phyloP scores from a whole-genome alignment of 441 rosid species.

The Daphne laureola region DNA sequence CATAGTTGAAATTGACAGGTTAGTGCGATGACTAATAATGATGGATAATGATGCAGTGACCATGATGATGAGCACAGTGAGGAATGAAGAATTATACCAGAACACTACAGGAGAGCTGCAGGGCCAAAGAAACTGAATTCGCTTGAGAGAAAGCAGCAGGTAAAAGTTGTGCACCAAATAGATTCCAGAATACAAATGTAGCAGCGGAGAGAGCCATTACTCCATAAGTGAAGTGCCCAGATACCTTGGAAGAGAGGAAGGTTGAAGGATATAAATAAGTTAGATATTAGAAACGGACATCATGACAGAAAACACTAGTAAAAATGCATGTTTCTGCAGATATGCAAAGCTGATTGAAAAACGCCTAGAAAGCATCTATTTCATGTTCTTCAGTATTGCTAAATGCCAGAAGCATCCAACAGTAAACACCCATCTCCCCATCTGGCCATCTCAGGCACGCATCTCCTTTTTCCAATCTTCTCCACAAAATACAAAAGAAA shows the following conservation, averaged over 20 bases:
- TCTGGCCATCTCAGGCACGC: no score
- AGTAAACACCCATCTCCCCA: no score
- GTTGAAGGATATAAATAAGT: slow-evolving; percentile 3
- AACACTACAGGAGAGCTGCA: slow-evolving; percentile 96
- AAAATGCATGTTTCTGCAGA: no score
- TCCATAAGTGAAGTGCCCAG: slow-evolving; percentile 96
- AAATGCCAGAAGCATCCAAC: no score
- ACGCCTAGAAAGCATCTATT: no score
- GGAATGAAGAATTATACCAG: slow-evolving; percentile 44
- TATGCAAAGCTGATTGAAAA: no score
- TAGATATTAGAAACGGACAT: no score
- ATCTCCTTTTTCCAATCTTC: no score
- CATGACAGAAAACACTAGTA: no score
- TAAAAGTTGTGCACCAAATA: slow-evolving; percentile 59
- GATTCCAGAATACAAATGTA: slow-evolving; percentile 86
- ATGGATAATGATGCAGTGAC: not conserved
- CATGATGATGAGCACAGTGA: not conserved
- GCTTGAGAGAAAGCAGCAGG: slow-evolving; percentile 62
- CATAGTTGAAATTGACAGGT: not conserved
- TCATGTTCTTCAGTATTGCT: no score
- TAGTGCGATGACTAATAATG: not conserved
- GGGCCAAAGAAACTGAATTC: slow-evolving; percentile 72
- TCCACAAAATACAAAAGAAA: no score
- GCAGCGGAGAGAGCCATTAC: slow-evolving; percentile 93
- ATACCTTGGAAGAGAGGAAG: slow-evolving; percentile 37